phyloP scores from a whole-genome alignment of 805 yeast genomes.

The Cyberlindnera nakhonratchasimensis region DNA sequence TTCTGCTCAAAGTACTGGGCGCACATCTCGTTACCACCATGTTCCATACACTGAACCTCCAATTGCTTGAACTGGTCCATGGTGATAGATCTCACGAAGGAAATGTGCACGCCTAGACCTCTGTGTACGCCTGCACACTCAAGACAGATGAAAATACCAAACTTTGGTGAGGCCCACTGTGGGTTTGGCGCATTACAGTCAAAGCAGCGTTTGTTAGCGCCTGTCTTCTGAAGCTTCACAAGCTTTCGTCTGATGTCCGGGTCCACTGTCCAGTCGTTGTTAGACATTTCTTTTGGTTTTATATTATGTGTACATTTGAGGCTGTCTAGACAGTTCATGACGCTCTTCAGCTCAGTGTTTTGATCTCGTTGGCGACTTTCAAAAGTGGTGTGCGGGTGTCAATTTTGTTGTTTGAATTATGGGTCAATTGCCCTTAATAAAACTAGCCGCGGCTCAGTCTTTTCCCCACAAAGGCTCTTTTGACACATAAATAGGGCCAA shows the following conservation, averaged over 20 bases:
- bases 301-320: not conserved
- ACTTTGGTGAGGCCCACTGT: conserved; percentile 99
- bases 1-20: conserved; percentile 62
- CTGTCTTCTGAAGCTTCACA: conserved; percentile 71
- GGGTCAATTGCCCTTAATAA: no score
- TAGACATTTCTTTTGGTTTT: conserved; percentile 2
- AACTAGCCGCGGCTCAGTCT: conserved; percentile 1
- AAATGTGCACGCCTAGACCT: conserved; percentile 94
- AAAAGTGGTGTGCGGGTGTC: conserved; percentile 5
- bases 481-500: not conserved
- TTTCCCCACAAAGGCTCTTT: not conserved
- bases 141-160: conserved; percentile 93
- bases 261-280: conserved; percentile 74
- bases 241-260: conserved; percentile 87
- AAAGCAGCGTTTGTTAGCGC: conserved; percentile 83
- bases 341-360: not conserved
- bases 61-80: conserved; percentile 98
- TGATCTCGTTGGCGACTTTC: not conserved
- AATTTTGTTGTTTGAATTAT: no score
- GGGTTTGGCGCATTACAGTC: conserved; percentile 96
- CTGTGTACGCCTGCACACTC: conserved; percentile 98
- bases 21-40: conserved; percentile 86
- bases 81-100: conserved; percentile 93
- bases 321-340: not conserved
- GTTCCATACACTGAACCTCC: conserved; percentile 85